Evolutionary conservation across 2,329 filamentous ascomycete genomes (phyloP).

Genomic region (Cytospora schulzeri): DNA sequence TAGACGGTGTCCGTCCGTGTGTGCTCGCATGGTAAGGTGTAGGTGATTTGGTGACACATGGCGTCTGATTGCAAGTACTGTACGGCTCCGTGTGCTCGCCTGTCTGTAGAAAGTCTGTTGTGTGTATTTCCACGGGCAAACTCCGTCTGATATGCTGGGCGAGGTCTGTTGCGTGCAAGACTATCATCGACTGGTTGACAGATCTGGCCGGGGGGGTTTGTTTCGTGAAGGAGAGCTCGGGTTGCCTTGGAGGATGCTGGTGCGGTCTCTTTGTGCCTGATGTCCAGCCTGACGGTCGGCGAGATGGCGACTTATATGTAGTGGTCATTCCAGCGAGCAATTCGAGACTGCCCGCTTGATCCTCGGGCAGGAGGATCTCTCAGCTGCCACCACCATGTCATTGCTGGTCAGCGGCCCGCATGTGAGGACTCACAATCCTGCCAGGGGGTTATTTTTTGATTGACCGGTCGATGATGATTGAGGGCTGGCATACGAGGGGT

Average conservation of each 20-base stretch:
- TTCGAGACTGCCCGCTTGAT: slow-evolving; percentile 15
- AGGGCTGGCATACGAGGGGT: slow-evolving; percentile 10
- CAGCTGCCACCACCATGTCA: slow-evolving; percentile 20
- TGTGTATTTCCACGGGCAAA: not conserved
- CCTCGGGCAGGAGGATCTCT: slow-evolving; percentile 18
- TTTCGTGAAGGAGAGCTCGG: not conserved
- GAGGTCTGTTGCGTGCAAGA: not conserved
- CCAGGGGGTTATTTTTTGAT: not conserved
- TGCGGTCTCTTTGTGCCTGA: not conserved
- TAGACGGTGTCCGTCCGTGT: slow-evolving; percentile 47
- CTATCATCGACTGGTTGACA: slow-evolving; percentile 1
- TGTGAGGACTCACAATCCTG: slow-evolving; percentile 15
- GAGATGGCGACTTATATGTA: slow-evolving; percentile 21
- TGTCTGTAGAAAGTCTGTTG: not conserved
- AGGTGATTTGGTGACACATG: slow-evolving; percentile 55
- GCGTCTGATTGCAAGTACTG: not conserved
- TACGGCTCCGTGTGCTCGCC: slow-evolving; percentile 6
- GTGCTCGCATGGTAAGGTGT: slow-evolving; percentile 55
- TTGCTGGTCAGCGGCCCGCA: slow-evolving; percentile 10
- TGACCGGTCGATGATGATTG: slow-evolving; percentile 5
- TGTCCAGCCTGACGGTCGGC: slow-evolving; percentile 7
- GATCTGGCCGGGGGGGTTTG: too few relatives aligned
- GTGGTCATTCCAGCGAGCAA: slow-evolving; percentile 18
- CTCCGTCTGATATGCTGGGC: not conserved
- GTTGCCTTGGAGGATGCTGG: slow-evolving; percentile 1